Percentiles rank a stretch among this genome's conserved stretches.
phyloP scores from a whole-genome alignment of 2,329 filamentous ascomycete genomes.

The Colletotrichum brevisporum region DNA sequence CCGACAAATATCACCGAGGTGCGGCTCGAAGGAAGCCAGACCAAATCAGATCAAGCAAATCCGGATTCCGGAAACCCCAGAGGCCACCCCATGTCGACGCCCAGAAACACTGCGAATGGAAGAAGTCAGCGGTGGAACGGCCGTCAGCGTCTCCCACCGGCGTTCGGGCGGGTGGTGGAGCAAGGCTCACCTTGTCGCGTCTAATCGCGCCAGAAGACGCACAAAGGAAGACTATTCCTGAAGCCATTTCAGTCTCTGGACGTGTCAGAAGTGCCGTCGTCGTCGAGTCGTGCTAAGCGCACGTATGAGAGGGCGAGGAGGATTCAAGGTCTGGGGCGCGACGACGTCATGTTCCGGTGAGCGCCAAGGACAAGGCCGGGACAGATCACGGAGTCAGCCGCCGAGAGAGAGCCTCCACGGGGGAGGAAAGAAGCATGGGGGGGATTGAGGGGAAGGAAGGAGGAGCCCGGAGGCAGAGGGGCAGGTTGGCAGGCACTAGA shows the following conservation, averaged over 20 bases:
- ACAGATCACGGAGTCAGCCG: conserved; percentile 5
- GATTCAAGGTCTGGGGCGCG: conserved; percentile 1
- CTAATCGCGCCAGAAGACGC: neutral
- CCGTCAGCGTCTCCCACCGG: neutral
- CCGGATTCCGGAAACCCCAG: neutral
- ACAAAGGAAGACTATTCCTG: conserved; percentile 10
- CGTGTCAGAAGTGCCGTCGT: neutral
- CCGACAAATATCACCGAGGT: conserved; percentile 25
- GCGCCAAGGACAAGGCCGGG: conserved; percentile 24
- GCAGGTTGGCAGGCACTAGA: too few relatives aligned
- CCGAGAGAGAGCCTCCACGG: conserved; percentile 5
- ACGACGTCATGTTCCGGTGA: conserved; percentile 33
- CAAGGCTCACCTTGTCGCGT: neutral
- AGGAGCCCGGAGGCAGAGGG: conserved; percentile 19
- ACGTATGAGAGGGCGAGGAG: conserved; percentile 30
- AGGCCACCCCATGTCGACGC: neutral
- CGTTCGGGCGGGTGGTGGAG: conserved; percentile 15
- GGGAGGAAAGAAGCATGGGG: conserved; percentile 5
- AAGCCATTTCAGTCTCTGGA: conserved; percentile 3
- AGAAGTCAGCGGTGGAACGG: neutral
- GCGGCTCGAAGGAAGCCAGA: neutral
- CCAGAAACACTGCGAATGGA: neutral
- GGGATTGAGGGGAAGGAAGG: conserved; percentile 2
- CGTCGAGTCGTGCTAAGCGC: conserved; percentile 32
- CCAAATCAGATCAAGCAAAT: neutral